Evolutionary conservation across 1,284 basidiomycete species (phyloP).

Genomic region (Schizophyllum amplum): DNA sequence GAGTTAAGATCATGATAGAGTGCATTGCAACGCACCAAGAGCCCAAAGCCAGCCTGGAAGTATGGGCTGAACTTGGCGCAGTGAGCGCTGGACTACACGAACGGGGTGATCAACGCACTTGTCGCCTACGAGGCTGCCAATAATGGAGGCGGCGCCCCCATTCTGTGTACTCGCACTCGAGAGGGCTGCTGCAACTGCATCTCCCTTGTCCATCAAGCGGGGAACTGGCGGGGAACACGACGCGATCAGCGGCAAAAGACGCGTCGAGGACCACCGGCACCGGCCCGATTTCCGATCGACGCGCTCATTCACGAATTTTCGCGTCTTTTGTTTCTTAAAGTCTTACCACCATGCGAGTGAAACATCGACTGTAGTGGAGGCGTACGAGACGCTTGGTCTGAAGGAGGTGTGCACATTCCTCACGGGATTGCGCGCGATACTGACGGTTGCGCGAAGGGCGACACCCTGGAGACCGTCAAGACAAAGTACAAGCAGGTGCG

Average conservation of each 20-base stretch:
- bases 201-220: background rate
- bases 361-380: conserved; percentile 27
- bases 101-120: conserved; percentile 33
- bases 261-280: background rate
- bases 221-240: conserved; percentile 3
- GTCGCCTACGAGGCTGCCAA: conserved; percentile 30
- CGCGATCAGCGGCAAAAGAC: conserved; percentile 1
- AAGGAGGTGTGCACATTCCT: conserved; percentile 34
- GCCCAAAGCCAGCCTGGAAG: conserved; percentile 93
- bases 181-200: background rate
- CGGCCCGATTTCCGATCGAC: background rate
- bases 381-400: conserved; percentile 52
- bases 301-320: background rate
- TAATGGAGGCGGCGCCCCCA: conserved; percentile 13
- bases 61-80: conserved; percentile 65
- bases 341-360: background rate
- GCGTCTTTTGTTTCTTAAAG: background rate
- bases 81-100: conserved; percentile 9
- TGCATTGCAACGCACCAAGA: conserved; percentile 62
- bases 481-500: conserved; percentile 57
- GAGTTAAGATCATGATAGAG: conserved; percentile 6
- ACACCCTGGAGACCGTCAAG: conserved; percentile 55
- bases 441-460: conserved; percentile 32
- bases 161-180: conserved; percentile 6
- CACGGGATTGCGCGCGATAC: conserved; percentile 1